These are phyloP conservation scores for Cyberlindnera lachancei DNA, from an alignment of 805 yeast species.

Conservation along the genomic window DNA sequence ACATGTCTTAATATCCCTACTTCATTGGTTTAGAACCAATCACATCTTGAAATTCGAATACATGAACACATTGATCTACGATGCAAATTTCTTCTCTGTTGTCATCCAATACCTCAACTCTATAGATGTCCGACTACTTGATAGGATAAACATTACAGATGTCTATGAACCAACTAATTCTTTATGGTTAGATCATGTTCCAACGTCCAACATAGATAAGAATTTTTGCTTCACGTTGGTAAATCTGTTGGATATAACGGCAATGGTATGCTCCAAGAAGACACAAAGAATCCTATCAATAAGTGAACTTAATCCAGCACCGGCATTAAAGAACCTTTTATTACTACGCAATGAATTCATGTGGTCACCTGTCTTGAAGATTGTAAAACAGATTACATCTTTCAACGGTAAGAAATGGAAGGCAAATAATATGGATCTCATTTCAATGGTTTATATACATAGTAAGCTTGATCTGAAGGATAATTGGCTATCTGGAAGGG, in stretches of 20 bases:
- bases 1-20: slow-evolving; percentile 42
- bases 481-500: slow-evolving; percentile 82
- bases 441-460: slow-evolving; percentile 77
- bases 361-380: slow-evolving; percentile 63
- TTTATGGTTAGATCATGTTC: slow-evolving; percentile 6
- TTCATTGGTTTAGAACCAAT: slow-evolving; percentile 72
- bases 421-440: slow-evolving; percentile 84
- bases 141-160: slow-evolving; percentile 24
- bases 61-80: slow-evolving; percentile 63
- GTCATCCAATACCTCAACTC: slow-evolving; percentile 13
- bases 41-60: slow-evolving; percentile 79
- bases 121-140: slow-evolving; percentile 19
- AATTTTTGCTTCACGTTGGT: slow-evolving; percentile 40
- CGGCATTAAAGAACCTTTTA: slow-evolving; percentile 47
- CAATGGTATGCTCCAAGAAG: slow-evolving; percentile 55
- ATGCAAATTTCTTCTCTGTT: slow-evolving; percentile 44
- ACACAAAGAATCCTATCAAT: slow-evolving; percentile 66
- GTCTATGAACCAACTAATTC: slow-evolving; percentile 3
- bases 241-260: slow-evolving; percentile 47
- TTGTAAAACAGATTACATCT: slow-evolving; percentile 75
- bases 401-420: slow-evolving; percentile 95
- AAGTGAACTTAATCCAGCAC: slow-evolving; percentile 57
- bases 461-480: slow-evolving; percentile 68
- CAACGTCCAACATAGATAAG: slow-evolving; percentile 4
- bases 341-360: slow-evolving; percentile 54